These are phyloP conservation scores for Ormosia emarginata DNA, from an alignment of 306 rosid species.

Conservation along the genomic window DNA sequence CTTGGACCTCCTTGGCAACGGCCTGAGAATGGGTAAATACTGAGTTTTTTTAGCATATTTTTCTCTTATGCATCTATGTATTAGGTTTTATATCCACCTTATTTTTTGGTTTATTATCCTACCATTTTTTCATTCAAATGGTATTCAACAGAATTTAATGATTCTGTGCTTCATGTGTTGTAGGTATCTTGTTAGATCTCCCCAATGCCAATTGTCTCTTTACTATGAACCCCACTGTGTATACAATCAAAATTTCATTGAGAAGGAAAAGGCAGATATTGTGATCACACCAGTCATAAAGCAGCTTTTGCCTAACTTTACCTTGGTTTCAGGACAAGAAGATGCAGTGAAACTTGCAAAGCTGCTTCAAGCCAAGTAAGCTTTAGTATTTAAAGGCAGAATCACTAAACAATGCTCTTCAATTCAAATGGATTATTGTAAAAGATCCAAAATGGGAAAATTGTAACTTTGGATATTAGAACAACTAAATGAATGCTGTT, in stretches of 20 bases:
- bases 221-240: conserved; percentile 96
- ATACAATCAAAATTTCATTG: conserved; percentile 53
- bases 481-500: not conserved
- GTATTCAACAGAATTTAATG: not conserved
- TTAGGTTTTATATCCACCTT: not conserved
- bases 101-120: not conserved
- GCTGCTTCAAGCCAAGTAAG: conserved; percentile 75
- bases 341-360: conserved; percentile 91
- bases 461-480: not conserved
- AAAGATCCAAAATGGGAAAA: not conserved
- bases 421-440: not conserved
- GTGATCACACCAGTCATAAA: conserved; percentile 90
- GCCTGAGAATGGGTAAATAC: conserved; percentile 83
- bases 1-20: conserved; percentile 99
- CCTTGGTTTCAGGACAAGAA: conserved; percentile 92
- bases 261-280: conserved; percentile 77
- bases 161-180: conserved; percentile 16
- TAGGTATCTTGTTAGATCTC: conserved; percentile 71
- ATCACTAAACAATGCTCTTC: not conserved
- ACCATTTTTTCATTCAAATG: conserved; percentile 1
- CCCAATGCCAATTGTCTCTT: conserved; percentile 64
- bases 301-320: conserved; percentile 77
- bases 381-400: not conserved
- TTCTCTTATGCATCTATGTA: not conserved
- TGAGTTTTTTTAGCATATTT: conserved; percentile 14